A percentile compares a stretch with the other conserved stretches of the same genome.
These are phyloP conservation scores for Pachyrhizus erosus DNA, from an alignment of 306 rosid species.

Conservation along the genomic window DNA sequence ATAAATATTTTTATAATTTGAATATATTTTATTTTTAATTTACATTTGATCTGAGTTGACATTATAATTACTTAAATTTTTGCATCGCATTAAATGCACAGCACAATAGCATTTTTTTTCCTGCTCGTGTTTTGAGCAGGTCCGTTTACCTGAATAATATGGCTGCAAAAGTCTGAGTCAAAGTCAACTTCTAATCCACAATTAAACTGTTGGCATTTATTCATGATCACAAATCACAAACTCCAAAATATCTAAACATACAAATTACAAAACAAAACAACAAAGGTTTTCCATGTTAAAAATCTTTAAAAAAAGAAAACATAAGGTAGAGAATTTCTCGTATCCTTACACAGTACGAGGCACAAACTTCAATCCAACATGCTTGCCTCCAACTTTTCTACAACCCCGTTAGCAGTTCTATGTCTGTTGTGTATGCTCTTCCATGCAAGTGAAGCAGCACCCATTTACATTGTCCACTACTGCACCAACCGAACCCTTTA, in stretches of 20 bases:
- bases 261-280: neutral
- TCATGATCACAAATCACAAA: neutral
- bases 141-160: neutral
- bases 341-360: neutral
- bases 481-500: conserved; percentile 3
- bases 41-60: no score
- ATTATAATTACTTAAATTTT: no score
- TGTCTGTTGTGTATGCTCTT: neutral
- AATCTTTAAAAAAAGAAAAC: neutral
- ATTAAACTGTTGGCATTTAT: neutral
- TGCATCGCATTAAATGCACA: no score
- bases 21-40: no score
- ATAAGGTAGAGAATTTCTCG: neutral
- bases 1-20: no score
- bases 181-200: neutral
- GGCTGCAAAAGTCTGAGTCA: neutral
- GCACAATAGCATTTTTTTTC: no score
- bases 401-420: neutral
- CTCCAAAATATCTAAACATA: neutral
- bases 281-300: neutral
- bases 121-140: no score
- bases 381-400: neutral
- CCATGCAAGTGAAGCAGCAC: neutral
- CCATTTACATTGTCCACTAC: neutral
- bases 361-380: neutral